Evolutionary conservation across 345 rosid genomes (phyloP).

Genomic region (Corymbia maculata): DNA sequence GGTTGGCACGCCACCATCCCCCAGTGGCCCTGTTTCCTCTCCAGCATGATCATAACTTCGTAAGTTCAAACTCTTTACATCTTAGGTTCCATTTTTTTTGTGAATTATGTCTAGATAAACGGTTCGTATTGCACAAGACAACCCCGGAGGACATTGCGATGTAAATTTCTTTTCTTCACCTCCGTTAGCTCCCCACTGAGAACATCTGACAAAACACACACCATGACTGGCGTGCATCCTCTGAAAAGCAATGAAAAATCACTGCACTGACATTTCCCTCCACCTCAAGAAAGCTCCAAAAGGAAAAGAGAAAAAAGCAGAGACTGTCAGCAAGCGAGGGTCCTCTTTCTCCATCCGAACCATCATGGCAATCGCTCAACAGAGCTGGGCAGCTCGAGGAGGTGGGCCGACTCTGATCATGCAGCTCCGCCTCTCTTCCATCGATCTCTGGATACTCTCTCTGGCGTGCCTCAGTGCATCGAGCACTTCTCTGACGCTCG

Average conservation of each 20-base stretch:
- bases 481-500: conserved; percentile 34
- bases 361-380: neutral
- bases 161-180: neutral
- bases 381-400: neutral
- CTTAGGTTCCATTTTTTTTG: neutral
- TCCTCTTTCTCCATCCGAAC: neutral
- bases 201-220: neutral
- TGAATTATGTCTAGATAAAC: neutral
- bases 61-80: neutral
- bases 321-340: neutral
- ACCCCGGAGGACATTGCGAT: neutral
- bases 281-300: neutral
- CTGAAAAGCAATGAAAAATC: neutral
- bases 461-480: conserved; percentile 25
- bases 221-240: neutral
- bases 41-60: neutral
- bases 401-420: conserved; percentile 7
- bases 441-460: neutral
- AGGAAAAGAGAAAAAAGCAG: neutral
- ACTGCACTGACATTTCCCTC: neutral
- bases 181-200: neutral
- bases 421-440: conserved; percentile 18
- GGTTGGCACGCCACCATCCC: neutral
- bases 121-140: neutral
- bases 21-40: neutral